phyloP scores from a whole-genome alignment of 352 stramenopile species.

The Globisporangium camurandrum region DNA sequence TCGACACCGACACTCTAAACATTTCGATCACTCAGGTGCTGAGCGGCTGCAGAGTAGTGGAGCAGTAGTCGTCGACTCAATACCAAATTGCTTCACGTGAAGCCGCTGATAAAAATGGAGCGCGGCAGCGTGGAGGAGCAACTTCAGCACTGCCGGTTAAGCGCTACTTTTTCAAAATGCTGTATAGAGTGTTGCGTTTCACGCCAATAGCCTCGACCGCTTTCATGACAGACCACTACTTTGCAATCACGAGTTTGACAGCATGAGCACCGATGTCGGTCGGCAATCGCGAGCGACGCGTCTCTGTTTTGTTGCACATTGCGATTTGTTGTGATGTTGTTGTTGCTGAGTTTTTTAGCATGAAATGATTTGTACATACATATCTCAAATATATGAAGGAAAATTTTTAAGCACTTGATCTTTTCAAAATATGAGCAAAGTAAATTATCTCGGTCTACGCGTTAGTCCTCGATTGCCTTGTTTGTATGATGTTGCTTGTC shows the following conservation, averaged over 20 bases:
- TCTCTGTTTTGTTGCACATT: background rate
- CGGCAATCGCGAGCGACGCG: background rate
- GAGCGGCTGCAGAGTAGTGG: background rate
- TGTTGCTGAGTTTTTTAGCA: conserved; percentile 70
- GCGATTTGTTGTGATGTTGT: background rate
- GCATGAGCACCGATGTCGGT: background rate
- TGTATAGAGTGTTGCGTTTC: background rate
- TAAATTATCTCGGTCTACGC: no score
- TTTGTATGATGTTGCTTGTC: no score
- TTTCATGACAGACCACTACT: background rate
- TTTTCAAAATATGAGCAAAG: no score
- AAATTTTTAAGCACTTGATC: no score
- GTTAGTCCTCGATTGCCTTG: no score
- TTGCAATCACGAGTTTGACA: background rate
- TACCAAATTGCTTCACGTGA: background rate
- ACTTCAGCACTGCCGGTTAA: background rate
- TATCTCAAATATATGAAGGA: no score
- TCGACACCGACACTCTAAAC: background rate
- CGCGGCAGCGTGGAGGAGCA: no score
- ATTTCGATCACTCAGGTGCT: background rate
- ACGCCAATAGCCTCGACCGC: background rate
- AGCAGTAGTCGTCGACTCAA: background rate
- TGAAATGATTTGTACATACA: no score
- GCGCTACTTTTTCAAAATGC: background rate
- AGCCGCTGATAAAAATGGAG: background rate